Percentiles rank a stretch among this genome's conserved stretches.
phyloP scores from a whole-genome alignment of 1,139 yeast species.

The Arxiozyma bovina region DNA sequence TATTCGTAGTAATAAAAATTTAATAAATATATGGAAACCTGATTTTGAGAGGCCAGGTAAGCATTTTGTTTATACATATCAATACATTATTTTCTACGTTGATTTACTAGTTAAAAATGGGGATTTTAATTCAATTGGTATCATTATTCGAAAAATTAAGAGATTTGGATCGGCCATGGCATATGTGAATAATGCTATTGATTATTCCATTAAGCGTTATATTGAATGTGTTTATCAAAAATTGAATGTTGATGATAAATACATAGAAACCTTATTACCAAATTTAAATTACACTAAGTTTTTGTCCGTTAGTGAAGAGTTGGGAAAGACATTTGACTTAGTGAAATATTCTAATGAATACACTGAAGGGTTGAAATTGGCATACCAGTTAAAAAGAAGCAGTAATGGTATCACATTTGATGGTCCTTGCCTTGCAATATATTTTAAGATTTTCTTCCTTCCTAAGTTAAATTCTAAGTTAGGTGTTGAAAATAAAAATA shows the following conservation, averaged over 20 bases:
- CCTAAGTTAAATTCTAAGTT: constrained; percentile 10
- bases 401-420: constrained; percentile 29
- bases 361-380: constrained; percentile 19
- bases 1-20: constrained; percentile 58
- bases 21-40: constrained; percentile 89
- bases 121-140: constrained; percentile 52
- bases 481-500: not conserved
- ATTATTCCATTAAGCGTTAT: constrained; percentile 20
- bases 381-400: constrained; percentile 28
- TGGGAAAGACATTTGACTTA: constrained; percentile 14
- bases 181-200: constrained; percentile 24
- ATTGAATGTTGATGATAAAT: constrained; percentile 21
- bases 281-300: constrained; percentile 22
- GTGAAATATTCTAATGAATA: constrained; percentile 15
- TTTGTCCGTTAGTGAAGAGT: constrained; percentile 16
- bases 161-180: constrained; percentile 68
- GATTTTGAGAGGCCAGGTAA: constrained; percentile 88
- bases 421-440: constrained; percentile 25
- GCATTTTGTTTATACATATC: constrained; percentile 70
- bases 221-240: constrained; percentile 15
- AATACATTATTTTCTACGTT: constrained; percentile 59
- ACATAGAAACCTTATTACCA: constrained; percentile 22
- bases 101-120: constrained; percentile 44
- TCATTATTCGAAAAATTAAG: constrained; percentile 61
- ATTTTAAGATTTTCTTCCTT: constrained; percentile 25